Evolutionary conservation across 306 rosid species (phyloP).

Genomic region (Macrotyloma uniflorum): DNA sequence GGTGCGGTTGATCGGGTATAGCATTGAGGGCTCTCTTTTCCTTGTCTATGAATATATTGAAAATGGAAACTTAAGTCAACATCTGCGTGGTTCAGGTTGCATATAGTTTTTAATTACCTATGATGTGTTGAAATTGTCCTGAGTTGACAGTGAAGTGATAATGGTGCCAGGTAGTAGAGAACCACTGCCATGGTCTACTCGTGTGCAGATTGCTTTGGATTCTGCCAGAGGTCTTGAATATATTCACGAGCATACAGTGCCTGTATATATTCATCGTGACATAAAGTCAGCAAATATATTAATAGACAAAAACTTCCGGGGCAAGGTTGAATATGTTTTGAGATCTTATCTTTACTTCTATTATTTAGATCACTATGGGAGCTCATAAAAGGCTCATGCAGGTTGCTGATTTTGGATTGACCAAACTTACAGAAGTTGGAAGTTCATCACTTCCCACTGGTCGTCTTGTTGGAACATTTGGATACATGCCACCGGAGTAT

Average conservation of each 20-base stretch:
- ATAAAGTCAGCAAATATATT: constrained; percentile 96
- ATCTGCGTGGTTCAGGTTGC: constrained; percentile 89
- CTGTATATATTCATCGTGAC: constrained; percentile 95
- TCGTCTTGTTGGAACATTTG: constrained; percentile 92
- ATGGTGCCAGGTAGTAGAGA: constrained; percentile 65
- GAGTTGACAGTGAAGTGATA: constrained; percentile 25
- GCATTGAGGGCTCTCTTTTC: constrained; percentile 87
- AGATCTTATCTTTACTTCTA: constrained; percentile 21
- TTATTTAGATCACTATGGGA: constrained; percentile 13
- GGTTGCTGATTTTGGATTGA: constrained; percentile 98
- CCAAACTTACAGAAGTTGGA: constrained; percentile 92
- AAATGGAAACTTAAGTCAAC: constrained; percentile 89
- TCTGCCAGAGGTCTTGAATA: constrained; percentile 98
- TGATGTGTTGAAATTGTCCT: constrained; percentile 26
- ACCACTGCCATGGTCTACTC: constrained; percentile 79
- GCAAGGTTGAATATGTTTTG: constrained; percentile 61
- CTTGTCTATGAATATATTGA: constrained; percentile 91
- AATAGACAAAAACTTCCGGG: constrained; percentile 82
- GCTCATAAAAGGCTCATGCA: constrained; percentile 37
- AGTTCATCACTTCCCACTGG: constrained; percentile 77
- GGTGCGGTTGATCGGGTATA: constrained; percentile 98
- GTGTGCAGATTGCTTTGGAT: constrained; percentile 95
- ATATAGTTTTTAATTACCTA: constrained; percentile 21
- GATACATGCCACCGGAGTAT: constrained; percentile 99
- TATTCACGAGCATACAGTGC: constrained; percentile 98